These are phyloP conservation scores for Wallemia ichthyophaga DNA, from an alignment of 1,284 basidiomycete genomes.

Conservation along the genomic window DNA sequence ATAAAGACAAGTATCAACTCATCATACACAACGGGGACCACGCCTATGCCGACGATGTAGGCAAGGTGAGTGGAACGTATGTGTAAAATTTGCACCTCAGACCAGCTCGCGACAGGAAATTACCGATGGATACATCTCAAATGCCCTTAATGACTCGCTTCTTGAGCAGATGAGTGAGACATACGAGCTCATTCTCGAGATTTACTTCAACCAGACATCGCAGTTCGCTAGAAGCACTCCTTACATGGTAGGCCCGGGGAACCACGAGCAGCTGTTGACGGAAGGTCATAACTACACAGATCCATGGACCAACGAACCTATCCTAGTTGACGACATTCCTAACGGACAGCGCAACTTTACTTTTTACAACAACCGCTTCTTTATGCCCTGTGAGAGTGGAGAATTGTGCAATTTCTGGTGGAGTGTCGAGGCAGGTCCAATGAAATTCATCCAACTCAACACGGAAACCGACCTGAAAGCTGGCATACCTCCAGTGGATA, in stretches of 20 bases:
- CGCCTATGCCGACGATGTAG: neutral
- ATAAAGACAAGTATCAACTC: neutral
- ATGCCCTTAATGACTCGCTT: neutral
- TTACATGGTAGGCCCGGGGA: conserved; percentile 9
- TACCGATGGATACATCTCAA: neutral
- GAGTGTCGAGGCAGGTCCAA: conserved; percentile 1
- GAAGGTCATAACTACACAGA: conserved; percentile 3
- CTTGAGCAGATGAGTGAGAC: conserved; percentile 7
- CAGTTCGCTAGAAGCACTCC: conserved; percentile 11
- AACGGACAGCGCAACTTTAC: conserved; percentile 3
- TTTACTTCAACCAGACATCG: conserved; percentile 14
- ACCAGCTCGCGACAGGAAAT: neutral
- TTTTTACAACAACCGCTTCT: conserved; percentile 3
- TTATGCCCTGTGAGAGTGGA: conserved; percentile 3
- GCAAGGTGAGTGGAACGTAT: neutral
- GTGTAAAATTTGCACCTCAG: too few species aligned
- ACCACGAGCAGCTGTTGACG: conserved; percentile 9
- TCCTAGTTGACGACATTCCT: conserved; percentile 3
- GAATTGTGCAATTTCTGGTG: neutral
- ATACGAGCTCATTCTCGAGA: conserved; percentile 14
- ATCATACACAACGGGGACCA: neutral
- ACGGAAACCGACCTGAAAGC: conserved; percentile 11
- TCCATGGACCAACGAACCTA: neutral
- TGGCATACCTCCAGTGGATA: conserved; percentile 7
- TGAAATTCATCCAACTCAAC: conserved; percentile 6